Evolutionary conservation across 1,284 basidiomycete species (phyloP), one percentile per base, ranked within the genome.

Genomic region (Mycena citricolor): DNA sequence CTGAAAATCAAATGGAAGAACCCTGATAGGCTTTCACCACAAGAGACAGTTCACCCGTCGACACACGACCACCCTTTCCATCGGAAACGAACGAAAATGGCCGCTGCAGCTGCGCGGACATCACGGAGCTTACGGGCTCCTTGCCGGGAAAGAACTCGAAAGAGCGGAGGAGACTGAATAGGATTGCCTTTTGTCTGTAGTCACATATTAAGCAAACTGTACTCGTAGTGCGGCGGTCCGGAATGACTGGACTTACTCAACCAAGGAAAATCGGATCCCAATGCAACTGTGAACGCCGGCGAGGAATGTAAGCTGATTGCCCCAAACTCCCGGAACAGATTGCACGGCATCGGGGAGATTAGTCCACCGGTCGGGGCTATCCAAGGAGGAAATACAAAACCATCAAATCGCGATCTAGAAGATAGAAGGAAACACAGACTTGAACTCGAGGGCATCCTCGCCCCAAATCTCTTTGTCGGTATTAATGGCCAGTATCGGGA

Each of bases 241-340:
- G n/a, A n/a, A n/a, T n/a, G n/a, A n/a, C n/a, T n/a, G 23, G n/a
- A 20, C 69, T 49, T 49, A 73, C 68, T 81, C 79, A 17, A 68
- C 67, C 22, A 81, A 49, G 14, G 79, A 74, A 45, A 81, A 79
- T 38, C 69, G 65, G 56, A 73, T 80, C 4, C 78, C 79, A 42
- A 81, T 77, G 60, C 79, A 81, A 36, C 74, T 71, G 42, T 77
- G 61, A 33, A 72, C 69, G 10, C 78, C 78, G 34, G 68, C 70
- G 32, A 76, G 55, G 59, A 81, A 83, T 14, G 77, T 77, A 38
- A 79, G 58, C 23, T 75, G 64, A 51, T 73, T 71, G 10, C 73
- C 72, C 65, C 71, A 78, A 24, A 77, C 60, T 4, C 76, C 74
- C 3, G 70, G 71, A 25, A 75, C 62, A 2, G 57, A 47, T 25